Base-by-base conservation (phyloP, 805 yeast species). In the Brettanomyces nanus region DNA sequence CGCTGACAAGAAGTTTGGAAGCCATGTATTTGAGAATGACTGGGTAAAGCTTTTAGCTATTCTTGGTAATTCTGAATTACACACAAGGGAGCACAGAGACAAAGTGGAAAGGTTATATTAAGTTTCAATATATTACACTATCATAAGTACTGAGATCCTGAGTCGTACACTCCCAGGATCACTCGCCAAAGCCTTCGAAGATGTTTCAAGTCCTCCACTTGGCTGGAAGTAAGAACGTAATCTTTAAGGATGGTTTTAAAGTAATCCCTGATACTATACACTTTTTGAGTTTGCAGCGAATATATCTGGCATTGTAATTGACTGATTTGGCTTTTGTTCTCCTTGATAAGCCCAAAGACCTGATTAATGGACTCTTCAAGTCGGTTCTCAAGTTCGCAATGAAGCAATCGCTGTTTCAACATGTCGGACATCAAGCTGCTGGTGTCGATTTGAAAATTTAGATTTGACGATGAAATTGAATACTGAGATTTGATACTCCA, bases 71-170 rank as follows among this genome's bases (percentile, higher is more conserved):
- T 35, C 45, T 32, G 60, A 58, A 37, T 30, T 36, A n/a, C 27
- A 36, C 29, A 45, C 46, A 27, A 45, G 58, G 27, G 38, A 36
- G 3, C 22, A 36, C 14, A 45, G 58, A 28, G 60, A 52, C 13
- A 52, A 54, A 26, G 62, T 58, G 22, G 63, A 58, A 38, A 46
- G 46, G 40, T 39, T 54, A 25, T 59, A 56, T 32, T 59, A 39
- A 41, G 6, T n/a, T n/a, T n/a, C n/a, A n/a, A n/a, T n/a, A n/a
- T n/a, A n/a, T n/a, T n/a, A n/a, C n/a, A n/a, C n/a, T n/a, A n/a
- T n/a, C n/a, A n/a, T n/a, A n/a, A n/a, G n/a, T n/a, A n/a, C n/a
- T n/a, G n/a, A n/a, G n/a, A n/a, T n/a, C n/a, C n/a, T n/a, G n/a
- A n/a, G n/a, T n/a, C n/a, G n/a, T n/a, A n/a, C n/a, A n/a, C n/a